A percentile compares a stretch with the other conserved stretches of the same genome.
Conservation (phyloP, 78 protist genomes). For the Chrysochromulina parva region DNA sequence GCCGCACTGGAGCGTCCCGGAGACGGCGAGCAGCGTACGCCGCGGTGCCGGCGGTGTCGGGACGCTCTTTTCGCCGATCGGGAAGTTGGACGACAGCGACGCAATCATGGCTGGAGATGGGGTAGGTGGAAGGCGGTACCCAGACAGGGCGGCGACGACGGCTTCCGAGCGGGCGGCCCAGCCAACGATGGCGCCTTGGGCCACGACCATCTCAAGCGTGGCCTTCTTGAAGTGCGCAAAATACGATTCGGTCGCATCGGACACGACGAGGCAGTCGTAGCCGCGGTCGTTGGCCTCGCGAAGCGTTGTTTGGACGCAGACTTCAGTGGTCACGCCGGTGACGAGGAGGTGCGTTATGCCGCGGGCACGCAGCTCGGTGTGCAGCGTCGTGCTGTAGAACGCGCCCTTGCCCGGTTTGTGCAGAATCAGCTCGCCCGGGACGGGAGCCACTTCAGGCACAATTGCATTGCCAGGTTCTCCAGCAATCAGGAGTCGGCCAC, state of each 20-base stretch:
- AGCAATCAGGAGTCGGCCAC: background rate
- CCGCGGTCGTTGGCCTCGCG: slow-evolving; percentile 44
- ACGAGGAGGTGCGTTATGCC: slow-evolving; percentile 3
- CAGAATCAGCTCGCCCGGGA: background rate
- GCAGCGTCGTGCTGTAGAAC: background rate
- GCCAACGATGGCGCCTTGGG: slow-evolving; percentile 31
- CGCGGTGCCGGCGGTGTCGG: background rate
- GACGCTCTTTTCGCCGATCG: background rate
- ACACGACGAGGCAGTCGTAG: slow-evolving; percentile 8
- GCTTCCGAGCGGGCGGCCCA: background rate
- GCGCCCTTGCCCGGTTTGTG: slow-evolving; percentile 40
- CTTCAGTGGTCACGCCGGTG: slow-evolving; percentile 34
- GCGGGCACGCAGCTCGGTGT: background rate
- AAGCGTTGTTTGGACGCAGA: slow-evolving; percentile 26
- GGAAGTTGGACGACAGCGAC: too few species aligned
- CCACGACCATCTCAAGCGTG: background rate
- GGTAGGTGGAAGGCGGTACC: too few species aligned
- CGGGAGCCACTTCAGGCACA: background rate
- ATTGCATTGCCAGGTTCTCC: slow-evolving; percentile 34
- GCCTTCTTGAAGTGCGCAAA: slow-evolving; percentile 9
- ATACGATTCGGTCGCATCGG: slow-evolving; percentile 9
- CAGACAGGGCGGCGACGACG: background rate
- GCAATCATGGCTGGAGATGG: too few species aligned
- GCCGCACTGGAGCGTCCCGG: slow-evolving; percentile 3
- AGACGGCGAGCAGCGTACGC: slow-evolving; percentile 2